Conservation (phyloP, 306 rosid genomes). For the Inga oerstediana region DNA sequence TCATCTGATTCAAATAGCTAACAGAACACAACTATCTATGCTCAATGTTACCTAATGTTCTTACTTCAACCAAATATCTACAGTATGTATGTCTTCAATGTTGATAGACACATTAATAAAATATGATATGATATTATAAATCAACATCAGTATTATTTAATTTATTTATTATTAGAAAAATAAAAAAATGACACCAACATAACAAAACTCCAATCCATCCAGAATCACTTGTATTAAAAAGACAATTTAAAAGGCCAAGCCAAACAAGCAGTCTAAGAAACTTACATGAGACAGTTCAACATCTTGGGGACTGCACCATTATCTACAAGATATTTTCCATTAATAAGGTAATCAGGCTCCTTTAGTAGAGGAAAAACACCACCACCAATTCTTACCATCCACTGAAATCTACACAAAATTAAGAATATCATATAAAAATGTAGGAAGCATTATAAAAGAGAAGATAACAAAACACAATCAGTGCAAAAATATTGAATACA, state of each 20-base stretch:
- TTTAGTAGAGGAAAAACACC: slow-evolving; percentile 65
- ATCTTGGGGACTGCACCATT: slow-evolving; percentile 99
- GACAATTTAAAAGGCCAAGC: slow-evolving; percentile 2
- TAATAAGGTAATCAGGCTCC: slow-evolving; percentile 65
- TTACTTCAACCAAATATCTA: neutral
- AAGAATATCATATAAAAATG: slow-evolving; percentile 10
- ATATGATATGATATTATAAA: neutral
- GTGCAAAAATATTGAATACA: neutral
- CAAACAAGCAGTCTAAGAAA: slow-evolving; percentile 23
- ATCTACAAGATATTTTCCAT: slow-evolving; percentile 98
- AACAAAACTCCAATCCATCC: neutral
- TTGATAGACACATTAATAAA: neutral
- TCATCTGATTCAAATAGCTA: neutral
- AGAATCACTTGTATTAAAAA: neutral
- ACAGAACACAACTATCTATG: neutral
- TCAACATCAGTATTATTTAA: too few species aligned
- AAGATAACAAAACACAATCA: slow-evolving; percentile 46
- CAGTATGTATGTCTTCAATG: neutral
- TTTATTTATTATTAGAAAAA: neutral
- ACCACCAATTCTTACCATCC: slow-evolving; percentile 99
- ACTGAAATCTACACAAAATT: slow-evolving; percentile 66
- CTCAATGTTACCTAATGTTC: neutral
- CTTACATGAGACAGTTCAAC: slow-evolving; percentile 99
- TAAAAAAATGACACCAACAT: neutral
- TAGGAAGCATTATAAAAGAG: neutral